These are phyloP conservation scores for Colletotrichum sp. DNA, from an alignment of 2,329 filamentous ascomycete genomes.

Conservation along the genomic window DNA sequence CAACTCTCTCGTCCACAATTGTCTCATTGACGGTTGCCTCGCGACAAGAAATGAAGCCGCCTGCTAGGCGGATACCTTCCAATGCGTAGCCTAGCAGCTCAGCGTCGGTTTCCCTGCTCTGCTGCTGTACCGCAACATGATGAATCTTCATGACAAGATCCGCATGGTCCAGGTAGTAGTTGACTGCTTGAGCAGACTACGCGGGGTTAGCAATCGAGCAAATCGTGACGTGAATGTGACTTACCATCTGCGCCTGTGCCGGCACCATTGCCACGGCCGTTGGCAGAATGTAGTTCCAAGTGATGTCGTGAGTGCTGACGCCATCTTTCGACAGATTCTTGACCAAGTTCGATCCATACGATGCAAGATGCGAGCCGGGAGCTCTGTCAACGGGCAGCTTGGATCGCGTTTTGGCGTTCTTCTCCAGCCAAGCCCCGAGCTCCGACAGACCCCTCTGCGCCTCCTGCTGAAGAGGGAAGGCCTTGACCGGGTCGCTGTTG, in stretches of 20 bases:
- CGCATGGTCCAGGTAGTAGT: constrained; percentile 70
- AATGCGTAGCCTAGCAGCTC: constrained; percentile 71
- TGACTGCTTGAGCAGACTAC: constrained; percentile 73
- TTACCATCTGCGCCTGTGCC: constrained; percentile 71
- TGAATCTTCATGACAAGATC: constrained; percentile 67
- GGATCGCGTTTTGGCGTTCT: constrained; percentile 58
- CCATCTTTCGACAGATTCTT: constrained; percentile 69
- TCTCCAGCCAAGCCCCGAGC: constrained; percentile 65
- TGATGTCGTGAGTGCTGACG: constrained; percentile 67
- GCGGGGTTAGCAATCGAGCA: constrained; percentile 20
- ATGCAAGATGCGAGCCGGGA: constrained; percentile 49
- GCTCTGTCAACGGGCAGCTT: constrained; percentile 58
- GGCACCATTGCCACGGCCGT: constrained; percentile 71
- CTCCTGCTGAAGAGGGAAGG: constrained; percentile 66
- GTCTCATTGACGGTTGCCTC: constrained; percentile 51
- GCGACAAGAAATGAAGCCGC: constrained; percentile 64
- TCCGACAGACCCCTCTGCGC: constrained; percentile 61
- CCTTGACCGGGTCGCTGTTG: constrained; percentile 69
- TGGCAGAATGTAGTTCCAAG: constrained; percentile 74
- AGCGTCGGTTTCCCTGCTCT: constrained; percentile 63
- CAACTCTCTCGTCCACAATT: constrained; percentile 41
- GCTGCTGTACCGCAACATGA: constrained; percentile 58
- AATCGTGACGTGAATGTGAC: constrained; percentile 24
- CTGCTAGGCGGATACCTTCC: constrained; percentile 75
- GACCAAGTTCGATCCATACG: constrained; percentile 70